Percentiles rank a stretch among this genome's conserved stretches.
These are phyloP conservation scores for Beauveria sp. DNA, from an alignment of 2,329 filamentous ascomycete species.

Conservation along the genomic window DNA sequence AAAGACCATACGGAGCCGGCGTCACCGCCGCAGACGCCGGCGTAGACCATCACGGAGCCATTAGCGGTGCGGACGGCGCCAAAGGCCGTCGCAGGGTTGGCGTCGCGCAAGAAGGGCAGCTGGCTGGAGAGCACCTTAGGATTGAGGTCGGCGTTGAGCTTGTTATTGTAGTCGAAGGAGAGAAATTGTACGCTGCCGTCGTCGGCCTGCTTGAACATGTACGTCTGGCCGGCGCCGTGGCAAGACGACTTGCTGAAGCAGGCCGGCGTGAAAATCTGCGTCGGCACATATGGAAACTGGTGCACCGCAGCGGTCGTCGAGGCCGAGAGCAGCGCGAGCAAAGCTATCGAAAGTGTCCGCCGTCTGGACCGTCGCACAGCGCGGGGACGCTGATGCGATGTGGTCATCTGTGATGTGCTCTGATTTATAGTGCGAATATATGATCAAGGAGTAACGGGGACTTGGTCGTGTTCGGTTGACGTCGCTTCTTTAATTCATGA, in stretches of 20 bases:
- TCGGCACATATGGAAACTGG: conserved; percentile 68
- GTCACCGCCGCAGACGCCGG: conserved; percentile 60
- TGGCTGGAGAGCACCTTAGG: conserved; percentile 44
- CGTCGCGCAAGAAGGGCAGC: conserved; percentile 54
- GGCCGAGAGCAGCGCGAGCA: background rate
- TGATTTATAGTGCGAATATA: background rate
- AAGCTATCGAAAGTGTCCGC: background rate
- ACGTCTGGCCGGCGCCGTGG: conserved; percentile 45
- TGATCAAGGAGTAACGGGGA: background rate
- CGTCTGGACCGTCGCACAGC: conserved; percentile 3
- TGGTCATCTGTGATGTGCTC: background rate
- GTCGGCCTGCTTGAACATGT: conserved; percentile 57
- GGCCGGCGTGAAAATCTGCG: conserved; percentile 56
- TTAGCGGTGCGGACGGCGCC: conserved; percentile 57
- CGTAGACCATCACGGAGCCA: conserved; percentile 65
- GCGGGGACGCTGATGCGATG: background rate
- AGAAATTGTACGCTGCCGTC: conserved; percentile 43
- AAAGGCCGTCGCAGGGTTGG: conserved; percentile 46
- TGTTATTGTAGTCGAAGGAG: conserved; percentile 56
- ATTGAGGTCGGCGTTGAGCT: conserved; percentile 39
- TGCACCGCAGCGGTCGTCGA: conserved; percentile 26
- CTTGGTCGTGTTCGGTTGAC: background rate
- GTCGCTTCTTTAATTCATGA: conserved; percentile 4
- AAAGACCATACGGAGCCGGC: conserved; percentile 62
- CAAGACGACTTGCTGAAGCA: conserved; percentile 34